phyloP scores from a whole-genome alignment of 2,329 filamentous ascomycete species.

The Venturia oleaginea region DNA sequence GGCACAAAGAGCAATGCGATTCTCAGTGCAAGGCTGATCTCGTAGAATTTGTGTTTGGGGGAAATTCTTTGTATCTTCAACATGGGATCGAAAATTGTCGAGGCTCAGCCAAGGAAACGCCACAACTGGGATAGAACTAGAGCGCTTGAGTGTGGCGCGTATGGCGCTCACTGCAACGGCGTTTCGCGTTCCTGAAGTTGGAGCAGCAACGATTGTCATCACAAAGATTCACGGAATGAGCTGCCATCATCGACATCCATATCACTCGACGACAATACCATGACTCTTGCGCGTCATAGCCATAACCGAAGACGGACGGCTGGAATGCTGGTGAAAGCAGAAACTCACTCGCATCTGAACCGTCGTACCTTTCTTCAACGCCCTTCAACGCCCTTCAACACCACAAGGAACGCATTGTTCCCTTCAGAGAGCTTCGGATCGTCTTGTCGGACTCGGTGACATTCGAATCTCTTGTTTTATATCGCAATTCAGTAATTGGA shows the following conservation, averaged over 20 bases:
- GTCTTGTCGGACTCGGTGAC: neutral
- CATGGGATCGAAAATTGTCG: neutral
- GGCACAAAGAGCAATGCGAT: neutral
- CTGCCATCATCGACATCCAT: neutral
- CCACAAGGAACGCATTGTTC: neutral
- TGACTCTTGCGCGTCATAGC: neutral
- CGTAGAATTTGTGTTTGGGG: neutral
- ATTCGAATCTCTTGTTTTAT: neutral
- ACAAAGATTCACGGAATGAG: neutral
- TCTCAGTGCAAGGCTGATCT: neutral
- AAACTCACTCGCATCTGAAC: neutral
- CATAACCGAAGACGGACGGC: neutral
- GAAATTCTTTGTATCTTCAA: neutral
- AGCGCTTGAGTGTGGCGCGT: too few species aligned
- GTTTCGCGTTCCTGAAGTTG: neutral
- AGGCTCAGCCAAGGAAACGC: too few species aligned
- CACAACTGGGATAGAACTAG: too few species aligned
- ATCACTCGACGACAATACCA: too few species aligned
- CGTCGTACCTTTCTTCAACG: neutral
- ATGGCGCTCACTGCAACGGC: neutral
- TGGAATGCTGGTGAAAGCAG: slow-evolving; percentile 6
- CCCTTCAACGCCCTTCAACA: neutral
- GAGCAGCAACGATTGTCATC: neutral
- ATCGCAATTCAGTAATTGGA: neutral
- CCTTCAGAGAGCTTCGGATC: neutral